Evolutionary conservation across 305 asterid species (phyloP).

Genomic region (Fraxinus latifolia): DNA sequence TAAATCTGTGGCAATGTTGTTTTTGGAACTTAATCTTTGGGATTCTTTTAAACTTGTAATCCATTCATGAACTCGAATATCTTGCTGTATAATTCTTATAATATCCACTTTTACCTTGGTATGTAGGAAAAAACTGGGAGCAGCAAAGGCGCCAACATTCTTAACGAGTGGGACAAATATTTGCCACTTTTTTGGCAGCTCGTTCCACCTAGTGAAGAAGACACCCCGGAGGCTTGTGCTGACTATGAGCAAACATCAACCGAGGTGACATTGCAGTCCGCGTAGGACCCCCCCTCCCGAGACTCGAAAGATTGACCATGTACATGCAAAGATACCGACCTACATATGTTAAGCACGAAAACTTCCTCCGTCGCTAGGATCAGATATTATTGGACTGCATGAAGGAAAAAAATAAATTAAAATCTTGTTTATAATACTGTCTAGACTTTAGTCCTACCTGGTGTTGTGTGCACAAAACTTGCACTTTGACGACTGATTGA

Average conservation of each 20-base stretch:
- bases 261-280: constrained; percentile 64
- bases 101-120: neutral
- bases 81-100: neutral
- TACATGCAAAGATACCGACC: neutral
- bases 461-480: neutral
- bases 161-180: constrained; percentile 84
- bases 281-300: constrained; percentile 24
- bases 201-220: constrained; percentile 97
- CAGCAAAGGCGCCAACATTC: constrained; percentile 61
- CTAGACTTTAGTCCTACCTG: neutral
- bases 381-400: neutral
- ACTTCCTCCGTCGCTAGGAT: neutral
- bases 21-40: neutral
- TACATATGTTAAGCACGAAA: neutral
- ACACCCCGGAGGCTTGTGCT: constrained; percentile 85
- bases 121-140: constrained; percentile 88
- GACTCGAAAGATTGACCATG: neutral
- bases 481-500: neutral
- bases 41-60: neutral
- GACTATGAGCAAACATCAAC: constrained; percentile 60
- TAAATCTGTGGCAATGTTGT: neutral
- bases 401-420: neutral
- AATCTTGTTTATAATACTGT: neutral
- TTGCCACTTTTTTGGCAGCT: constrained; percentile 87
- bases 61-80: neutral